Evolutionary conservation across 2,329 filamentous ascomycete genomes (phyloP), one percentile per base, ranked within the genome.

Genomic region (Berkeleyomyces rouxiae): DNA sequence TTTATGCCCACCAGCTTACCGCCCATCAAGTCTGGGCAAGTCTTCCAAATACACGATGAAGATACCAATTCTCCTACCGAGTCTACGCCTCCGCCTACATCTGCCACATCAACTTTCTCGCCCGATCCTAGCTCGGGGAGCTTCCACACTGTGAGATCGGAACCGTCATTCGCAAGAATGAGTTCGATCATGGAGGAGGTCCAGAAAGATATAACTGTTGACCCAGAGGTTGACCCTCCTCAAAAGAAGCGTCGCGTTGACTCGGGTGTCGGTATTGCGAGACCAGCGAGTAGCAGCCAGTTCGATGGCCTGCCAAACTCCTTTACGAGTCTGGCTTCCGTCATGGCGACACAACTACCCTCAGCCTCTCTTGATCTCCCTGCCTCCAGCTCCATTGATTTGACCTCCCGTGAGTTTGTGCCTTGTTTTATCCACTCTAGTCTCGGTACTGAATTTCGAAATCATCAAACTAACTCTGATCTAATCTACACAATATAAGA

Each of bases 321-420:
- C 6, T 31, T 57, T 37, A 43, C 33, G 39, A 31, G 58, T 7
- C 40, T 44, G 33, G 49, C 33, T 33, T 53, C 49, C 36, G 13
- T 11, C 23, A 36, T 36, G 33, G 16, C 23, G 4, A 23, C 3
- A 5, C 49, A 16, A 23, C 49, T 13, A 23, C 31, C 31, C 33
- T 53, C 49, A 7, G 33, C 49, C 36, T 33, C 49, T 36, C 6
- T 31, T 10, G 49, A 53, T 13, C 10, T 37, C 31, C 43, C 44
- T 49, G n/a, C 37, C n/a, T 68, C 74, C 6, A 73, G 76, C 65
- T 81, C 77, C 1, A 79, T 83, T n/a, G 81, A 86, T 67, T 72
- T 86, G 62, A 84, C 82, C 13, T 76, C 75, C 63, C 76, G 79
- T 77, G 72, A 67, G 71, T 53, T 5, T 57, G 13, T 4, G 33